These are phyloP conservation scores for Vinca minor DNA, from an alignment of 257 asterid genomes.

Conservation along the genomic window DNA sequence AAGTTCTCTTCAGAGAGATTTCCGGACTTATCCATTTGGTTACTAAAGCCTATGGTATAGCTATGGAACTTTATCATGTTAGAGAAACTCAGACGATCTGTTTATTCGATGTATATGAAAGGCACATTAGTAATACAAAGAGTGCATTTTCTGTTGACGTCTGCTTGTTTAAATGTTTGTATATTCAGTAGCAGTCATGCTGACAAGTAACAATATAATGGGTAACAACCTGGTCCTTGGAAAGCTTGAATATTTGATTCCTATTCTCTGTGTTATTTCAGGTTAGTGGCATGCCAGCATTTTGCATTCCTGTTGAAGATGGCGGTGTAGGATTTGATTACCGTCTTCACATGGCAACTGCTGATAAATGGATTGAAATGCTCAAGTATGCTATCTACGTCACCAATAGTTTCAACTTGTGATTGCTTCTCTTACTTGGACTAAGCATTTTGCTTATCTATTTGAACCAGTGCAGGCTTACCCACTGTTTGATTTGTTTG, in stretches of 20 bases:
- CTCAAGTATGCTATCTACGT: conserved; percentile 58
- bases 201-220: not conserved
- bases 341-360: conserved; percentile 97
- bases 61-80: not conserved
- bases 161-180: not conserved
- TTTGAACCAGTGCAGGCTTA: not conserved
- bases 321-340: conserved; percentile 98
- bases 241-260: not conserved
- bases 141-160: not conserved
- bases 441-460: not conserved
- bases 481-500: conserved; percentile 14
- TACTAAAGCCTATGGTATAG: not conserved
- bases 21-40: not conserved
- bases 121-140: too few species aligned
- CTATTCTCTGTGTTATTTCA: conserved; percentile 39
- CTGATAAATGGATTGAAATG: conserved; percentile 94
- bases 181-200: not conserved
- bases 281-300: conserved; percentile 99
- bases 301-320: conserved; percentile 79
- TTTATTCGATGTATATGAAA: not conserved
- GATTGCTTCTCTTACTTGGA: not conserved
- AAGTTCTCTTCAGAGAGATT: not conserved
- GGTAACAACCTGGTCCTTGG: not conserved
- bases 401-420: conserved; percentile 15
- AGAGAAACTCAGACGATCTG: not conserved